phyloP scores from a whole-genome alignment of 2,329 filamentous ascomycete genomes.

The Colletotrichum zoysiae region DNA sequence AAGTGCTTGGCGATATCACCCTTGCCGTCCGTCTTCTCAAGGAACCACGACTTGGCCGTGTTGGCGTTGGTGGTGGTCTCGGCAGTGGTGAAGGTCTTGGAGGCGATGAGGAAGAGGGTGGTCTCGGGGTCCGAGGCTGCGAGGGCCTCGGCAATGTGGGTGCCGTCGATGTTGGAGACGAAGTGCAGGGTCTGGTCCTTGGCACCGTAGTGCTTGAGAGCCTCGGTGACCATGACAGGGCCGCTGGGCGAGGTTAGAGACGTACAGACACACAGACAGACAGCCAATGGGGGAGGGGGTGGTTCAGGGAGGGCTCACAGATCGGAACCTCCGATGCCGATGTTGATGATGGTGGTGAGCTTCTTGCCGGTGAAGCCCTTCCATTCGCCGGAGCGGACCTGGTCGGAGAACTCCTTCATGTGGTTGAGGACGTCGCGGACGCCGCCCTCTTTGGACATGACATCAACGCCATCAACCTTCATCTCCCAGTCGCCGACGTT shows the following conservation, averaged over 20 bases:
- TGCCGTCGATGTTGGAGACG: slow-evolving; percentile 99
- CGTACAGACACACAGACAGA: too few species aligned
- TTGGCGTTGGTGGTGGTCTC: slow-evolving; percentile 98
- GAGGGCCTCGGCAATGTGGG: slow-evolving; percentile 95
- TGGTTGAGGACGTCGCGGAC: slow-evolving; percentile 93
- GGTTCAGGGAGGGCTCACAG: slow-evolving; percentile 73
- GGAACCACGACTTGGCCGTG: slow-evolving; percentile 97
- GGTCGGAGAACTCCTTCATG: slow-evolving; percentile 98
- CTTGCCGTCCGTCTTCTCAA: slow-evolving; percentile 81
- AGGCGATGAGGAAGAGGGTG: slow-evolving; percentile 97
- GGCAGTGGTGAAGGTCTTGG: slow-evolving; percentile 99
- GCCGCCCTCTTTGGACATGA: slow-evolving; percentile 88
- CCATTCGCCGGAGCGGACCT: slow-evolving; percentile 94
- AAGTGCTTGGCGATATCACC: slow-evolving; percentile 98
- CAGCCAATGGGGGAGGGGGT: too few species aligned
- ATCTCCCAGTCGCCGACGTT: slow-evolving; percentile 87
- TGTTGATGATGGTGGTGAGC: slow-evolving; percentile 95
- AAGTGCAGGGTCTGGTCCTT: slow-evolving; percentile 92
- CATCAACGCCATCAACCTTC: slow-evolving; percentile 90
- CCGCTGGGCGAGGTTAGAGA: slow-evolving; percentile 67
- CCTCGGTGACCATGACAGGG: slow-evolving; percentile 98
- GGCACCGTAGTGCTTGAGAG: slow-evolving; percentile 93
- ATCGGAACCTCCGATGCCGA: slow-evolving; percentile 98
- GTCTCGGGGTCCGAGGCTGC: slow-evolving; percentile 92
- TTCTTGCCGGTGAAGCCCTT: slow-evolving; percentile 98